Evolutionary conservation across 768 basidiomycete species (phyloP).

Genomic region (Porphyrellus cyaneotinctus): DNA sequence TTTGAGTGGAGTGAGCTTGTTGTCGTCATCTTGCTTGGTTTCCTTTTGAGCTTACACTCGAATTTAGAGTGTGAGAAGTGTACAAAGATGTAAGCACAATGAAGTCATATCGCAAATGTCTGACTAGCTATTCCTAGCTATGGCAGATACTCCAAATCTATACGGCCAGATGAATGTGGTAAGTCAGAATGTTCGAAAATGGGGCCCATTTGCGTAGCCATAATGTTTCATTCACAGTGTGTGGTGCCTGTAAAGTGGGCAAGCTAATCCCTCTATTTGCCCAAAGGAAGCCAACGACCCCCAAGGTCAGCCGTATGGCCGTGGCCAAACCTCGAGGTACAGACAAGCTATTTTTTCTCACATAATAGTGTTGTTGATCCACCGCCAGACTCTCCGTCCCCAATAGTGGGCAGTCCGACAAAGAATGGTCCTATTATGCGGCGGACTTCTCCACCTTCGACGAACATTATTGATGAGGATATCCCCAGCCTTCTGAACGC

Average conservation of each 20-base stretch:
- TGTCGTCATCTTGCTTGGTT: background rate
- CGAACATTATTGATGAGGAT: slow-evolving; percentile 1
- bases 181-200: slow-evolving; percentile 21
- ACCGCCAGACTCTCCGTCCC: slow-evolving; percentile 17
- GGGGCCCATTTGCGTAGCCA: background rate
- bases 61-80: slow-evolving; percentile 59
- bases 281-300: slow-evolving; percentile 32
- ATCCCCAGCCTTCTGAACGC: slow-evolving; percentile 9
- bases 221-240: slow-evolving; percentile 40
- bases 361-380: background rate
- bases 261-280: slow-evolving; percentile 55
- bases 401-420: background rate
- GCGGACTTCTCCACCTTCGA: background rate
- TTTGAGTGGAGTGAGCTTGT: slow-evolving; percentile 63
- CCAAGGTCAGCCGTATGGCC: slow-evolving; percentile 43
- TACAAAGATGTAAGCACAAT: slow-evolving; percentile 48
- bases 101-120: background rate
- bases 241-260: slow-evolving; percentile 62
- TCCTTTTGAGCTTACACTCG: slow-evolving; percentile 3
- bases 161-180: slow-evolving; percentile 62
- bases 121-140: slow-evolving; percentile 42
- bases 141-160: slow-evolving; percentile 72
- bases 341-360: background rate
- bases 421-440: background rate
- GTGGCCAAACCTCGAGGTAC: slow-evolving; percentile 44